phyloP scores from a whole-genome alignment of 2,329 filamentous ascomycete genomes.

The Diaporthe ampelina region DNA sequence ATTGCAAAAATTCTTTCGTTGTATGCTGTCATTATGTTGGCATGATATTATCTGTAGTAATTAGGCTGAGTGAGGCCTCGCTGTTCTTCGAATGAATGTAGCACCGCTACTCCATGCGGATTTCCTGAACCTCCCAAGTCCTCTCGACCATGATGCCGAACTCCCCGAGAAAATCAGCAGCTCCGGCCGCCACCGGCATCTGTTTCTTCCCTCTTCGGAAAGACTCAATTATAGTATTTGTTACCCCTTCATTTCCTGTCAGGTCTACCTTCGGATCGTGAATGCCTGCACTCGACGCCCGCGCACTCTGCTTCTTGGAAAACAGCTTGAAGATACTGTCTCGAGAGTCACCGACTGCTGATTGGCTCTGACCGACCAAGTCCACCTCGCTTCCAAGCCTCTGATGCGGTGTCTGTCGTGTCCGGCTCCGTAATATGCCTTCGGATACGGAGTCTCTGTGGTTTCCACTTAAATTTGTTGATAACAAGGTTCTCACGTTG shows the following conservation, averaged over 20 bases:
- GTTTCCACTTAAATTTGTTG: background rate
- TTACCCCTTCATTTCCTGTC: conserved; percentile 1
- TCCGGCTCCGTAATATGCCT: background rate
- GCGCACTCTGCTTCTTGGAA: background rate
- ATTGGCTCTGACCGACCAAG: background rate
- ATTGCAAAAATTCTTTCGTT: background rate
- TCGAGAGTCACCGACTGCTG: background rate
- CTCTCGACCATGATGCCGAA: conserved; percentile 10
- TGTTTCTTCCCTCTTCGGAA: background rate
- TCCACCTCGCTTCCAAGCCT: conserved; percentile 1
- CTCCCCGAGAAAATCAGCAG: conserved; percentile 22
- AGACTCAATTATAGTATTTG: background rate
- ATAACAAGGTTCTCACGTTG: background rate
- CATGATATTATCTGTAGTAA: background rate
- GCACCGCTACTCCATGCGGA: background rate
- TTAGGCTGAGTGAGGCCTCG: background rate
- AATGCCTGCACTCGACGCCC: background rate
- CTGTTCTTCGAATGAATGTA: background rate
- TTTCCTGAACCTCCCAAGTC: conserved; percentile 24
- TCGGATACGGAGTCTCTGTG: background rate
- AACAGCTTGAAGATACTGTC: background rate
- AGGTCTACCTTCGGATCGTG: background rate
- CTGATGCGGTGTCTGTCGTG: background rate
- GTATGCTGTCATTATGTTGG: background rate
- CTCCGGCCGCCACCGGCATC: background rate